Percentiles rank a stretch among this genome's conserved stretches.
These are phyloP conservation scores for Penicillium sp. DNA, from an alignment of 2,329 filamentous ascomycete species.

Conservation along the genomic window DNA sequence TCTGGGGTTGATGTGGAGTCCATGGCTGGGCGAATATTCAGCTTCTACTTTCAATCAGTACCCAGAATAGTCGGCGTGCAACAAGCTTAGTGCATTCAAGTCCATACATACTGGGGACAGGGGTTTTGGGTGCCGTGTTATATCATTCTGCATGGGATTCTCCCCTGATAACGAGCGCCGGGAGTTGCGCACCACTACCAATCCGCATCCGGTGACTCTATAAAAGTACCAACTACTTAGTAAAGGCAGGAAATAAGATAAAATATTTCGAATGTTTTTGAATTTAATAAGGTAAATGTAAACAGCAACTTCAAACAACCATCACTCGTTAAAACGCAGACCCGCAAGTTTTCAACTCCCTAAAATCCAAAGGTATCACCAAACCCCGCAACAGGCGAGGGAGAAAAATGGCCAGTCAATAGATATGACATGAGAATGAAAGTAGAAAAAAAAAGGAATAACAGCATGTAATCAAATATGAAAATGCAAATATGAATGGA, in stretches of 20 bases:
- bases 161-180: too few species aligned
- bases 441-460: background rate
- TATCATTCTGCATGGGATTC: too few species aligned
- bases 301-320: constrained; percentile 9
- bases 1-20: background rate
- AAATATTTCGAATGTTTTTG: constrained; percentile 16
- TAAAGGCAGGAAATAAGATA: background rate
- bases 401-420: constrained; percentile 13
- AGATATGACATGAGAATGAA: constrained; percentile 9
- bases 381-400: constrained; percentile 5
- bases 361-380: constrained; percentile 22
- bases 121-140: too few species aligned
- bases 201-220: too few species aligned
- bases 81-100: too few species aligned
- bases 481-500: constrained; percentile 13
- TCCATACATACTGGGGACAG: too few species aligned
- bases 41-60: background rate
- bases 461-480: constrained; percentile 6
- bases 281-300: constrained; percentile 8
- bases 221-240: background rate
- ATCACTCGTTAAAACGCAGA: constrained; percentile 13
- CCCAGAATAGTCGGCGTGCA: too few species aligned
- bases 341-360: constrained; percentile 15
- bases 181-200: too few species aligned
- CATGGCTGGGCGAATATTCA: background rate